These are phyloP conservation scores for Aspergillus brunneoviolaceus DNA, from an alignment of 2,329 filamentous ascomycete genomes.

Conservation along the genomic window DNA sequence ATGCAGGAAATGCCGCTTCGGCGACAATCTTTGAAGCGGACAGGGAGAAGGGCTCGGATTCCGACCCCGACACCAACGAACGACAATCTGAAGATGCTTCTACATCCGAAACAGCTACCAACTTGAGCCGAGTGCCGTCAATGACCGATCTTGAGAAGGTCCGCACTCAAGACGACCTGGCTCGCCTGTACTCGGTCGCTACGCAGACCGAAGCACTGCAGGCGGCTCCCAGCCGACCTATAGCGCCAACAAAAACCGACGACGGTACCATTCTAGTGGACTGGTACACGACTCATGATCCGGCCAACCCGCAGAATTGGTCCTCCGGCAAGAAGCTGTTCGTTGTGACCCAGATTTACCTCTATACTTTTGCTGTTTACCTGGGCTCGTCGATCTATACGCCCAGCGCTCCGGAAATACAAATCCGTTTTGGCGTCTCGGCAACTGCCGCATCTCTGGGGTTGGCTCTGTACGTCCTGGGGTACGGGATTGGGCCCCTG, in stretches of 20 bases:
- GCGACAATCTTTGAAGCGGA: slow-evolving; percentile 1
- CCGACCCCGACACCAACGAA: background rate
- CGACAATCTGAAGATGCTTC: background rate
- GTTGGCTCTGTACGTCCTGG: slow-evolving; percentile 4
- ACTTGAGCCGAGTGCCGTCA: slow-evolving; percentile 1
- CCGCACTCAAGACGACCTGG: slow-evolving; percentile 1
- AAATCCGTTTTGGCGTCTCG: background rate
- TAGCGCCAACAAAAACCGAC: slow-evolving; percentile 2
- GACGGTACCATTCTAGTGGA: slow-evolving; percentile 6
- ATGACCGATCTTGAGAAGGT: slow-evolving; percentile 6
- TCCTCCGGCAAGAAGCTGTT: background rate
- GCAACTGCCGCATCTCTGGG: slow-evolving; percentile 4
- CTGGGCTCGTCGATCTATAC: slow-evolving; percentile 9
- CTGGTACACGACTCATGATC: slow-evolving; percentile 7
- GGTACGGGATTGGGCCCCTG: slow-evolving; percentile 7
- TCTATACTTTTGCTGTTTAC: slow-evolving; percentile 11
- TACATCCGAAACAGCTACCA: background rate
- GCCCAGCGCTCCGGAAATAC: background rate
- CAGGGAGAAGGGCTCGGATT: background rate
- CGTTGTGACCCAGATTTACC: slow-evolving; percentile 1
- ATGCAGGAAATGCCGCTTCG: background rate
- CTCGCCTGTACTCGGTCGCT: background rate
- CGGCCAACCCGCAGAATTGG: slow-evolving; percentile 10
- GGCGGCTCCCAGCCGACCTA: background rate
- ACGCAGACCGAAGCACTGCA: slow-evolving; percentile 7